Evolutionary conservation across 495 filamentous ascomycete species (phyloP).

Genomic region (Penicillium turbatum): DNA sequence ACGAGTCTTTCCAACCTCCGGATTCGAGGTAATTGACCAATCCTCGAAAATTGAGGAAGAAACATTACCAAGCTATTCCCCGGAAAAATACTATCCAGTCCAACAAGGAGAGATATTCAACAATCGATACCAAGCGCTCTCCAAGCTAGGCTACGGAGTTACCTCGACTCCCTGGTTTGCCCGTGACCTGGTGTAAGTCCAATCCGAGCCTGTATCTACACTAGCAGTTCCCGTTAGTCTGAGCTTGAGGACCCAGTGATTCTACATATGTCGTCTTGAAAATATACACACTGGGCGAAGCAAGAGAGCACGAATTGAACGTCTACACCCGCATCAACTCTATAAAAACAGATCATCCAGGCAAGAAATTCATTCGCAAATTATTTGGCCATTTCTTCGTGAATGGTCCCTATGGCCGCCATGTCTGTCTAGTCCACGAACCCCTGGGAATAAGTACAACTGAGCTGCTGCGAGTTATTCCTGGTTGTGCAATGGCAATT

Average conservation of each 20-base stretch:
- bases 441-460: conserved; percentile 16
- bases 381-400: conserved; percentile 22
- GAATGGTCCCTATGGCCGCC: conserved; percentile 23
- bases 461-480: conserved; percentile 2
- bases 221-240: neutral
- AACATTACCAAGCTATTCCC: conserved; percentile 35
- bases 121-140: conserved; percentile 38
- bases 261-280: conserved; percentile 22
- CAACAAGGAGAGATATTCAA: conserved; percentile 38
- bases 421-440: conserved; percentile 32
- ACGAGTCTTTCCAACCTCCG: neutral
- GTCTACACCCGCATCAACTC: conserved; percentile 16
- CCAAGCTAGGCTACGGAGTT: conserved; percentile 48
- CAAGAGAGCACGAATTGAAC: conserved; percentile 13
- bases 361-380: conserved; percentile 17
- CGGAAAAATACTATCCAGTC: conserved; percentile 39
- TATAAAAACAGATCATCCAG: conserved; percentile 14
- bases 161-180: conserved; percentile 50
- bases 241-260: neutral
- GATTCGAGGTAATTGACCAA: conserved; percentile 15
- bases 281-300: conserved; percentile 14
- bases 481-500: conserved; percentile 13
- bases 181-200: conserved; percentile 34
- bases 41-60: conserved; percentile 35
- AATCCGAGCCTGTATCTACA: neutral